Evolutionary conservation across 2,329 filamentous ascomycete species (phyloP), one percentile per base, ranked within the genome.

Genomic region (Claviceps sp.): DNA sequence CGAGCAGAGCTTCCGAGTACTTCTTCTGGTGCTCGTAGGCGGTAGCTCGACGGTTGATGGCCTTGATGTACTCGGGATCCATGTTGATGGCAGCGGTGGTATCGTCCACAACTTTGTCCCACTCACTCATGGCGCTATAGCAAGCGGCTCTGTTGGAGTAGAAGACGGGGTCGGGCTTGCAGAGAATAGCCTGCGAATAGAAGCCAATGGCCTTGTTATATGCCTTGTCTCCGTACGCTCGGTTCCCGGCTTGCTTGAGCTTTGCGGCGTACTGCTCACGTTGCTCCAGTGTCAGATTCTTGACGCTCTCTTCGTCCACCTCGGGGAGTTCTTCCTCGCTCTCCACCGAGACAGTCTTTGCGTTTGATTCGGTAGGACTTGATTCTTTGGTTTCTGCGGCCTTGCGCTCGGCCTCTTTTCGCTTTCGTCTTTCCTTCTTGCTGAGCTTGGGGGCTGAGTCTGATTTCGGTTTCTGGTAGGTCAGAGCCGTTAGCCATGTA

Each of bases 71-170:
- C 72, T 95, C 87, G 60, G 85, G 85, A 68, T 98, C 89, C 70
- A 98, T 86, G 66, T 80, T 85, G 71, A 98, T 84, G 57, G 93
- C 93, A 51, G 93, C 91, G 37, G 88, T 96, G 52, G 93, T 97
- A 66, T 98, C 93, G 63, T 95, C 91, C 56, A 98, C 86, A 53
- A 97, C 93, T 75, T 93, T 91, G 48, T 94, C 85, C 89, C 91
- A 98, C 62, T 95, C 80, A 58, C 82, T 83, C 65, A 93, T 82
- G 59, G 93, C 89, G 67, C 95, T 97, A 74, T 89, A 94, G 78
- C 93, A 98, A 51, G 93, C 93, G 53, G 93, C 93, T 61, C 93
- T 86, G 78, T 98, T 98, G 57, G 93, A 97, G 78, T 94, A 98
- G 77, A 93, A 98, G 67, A 98, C 90, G 37, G 93, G 89, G 64